Conservation (phyloP, 2,329 filamentous ascomycete species). For the Fusarium sterilihyphosum region DNA sequence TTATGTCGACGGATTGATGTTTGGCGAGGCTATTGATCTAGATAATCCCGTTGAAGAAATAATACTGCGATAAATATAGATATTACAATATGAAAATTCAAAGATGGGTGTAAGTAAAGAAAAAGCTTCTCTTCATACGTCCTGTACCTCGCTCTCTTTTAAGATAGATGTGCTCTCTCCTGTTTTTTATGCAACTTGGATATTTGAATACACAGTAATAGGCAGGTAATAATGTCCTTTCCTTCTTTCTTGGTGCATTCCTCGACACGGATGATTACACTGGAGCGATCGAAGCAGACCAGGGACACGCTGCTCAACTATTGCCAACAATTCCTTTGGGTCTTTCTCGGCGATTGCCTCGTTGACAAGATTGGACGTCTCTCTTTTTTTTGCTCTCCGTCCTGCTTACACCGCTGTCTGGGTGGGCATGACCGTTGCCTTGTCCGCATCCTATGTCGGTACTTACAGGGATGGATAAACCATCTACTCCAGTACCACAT, state of each 20-base stretch:
- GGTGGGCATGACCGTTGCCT: not conserved
- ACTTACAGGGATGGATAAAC: not conserved
- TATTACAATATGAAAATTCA: rapidly evolving
- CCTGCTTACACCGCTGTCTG: not conserved
- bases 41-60: not conserved
- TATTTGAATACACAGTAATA: not conserved
- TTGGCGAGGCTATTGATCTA: not conserved
- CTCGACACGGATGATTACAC: not conserved
- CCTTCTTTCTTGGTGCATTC: not conserved
- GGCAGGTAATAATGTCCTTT: not conserved
- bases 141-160: not conserved
- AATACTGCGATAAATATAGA: not conserved
- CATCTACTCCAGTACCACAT: not conserved
- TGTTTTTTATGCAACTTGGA: not conserved
- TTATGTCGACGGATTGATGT: not conserved
- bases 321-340: not conserved
- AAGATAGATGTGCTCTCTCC: not conserved
- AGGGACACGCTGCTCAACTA: not conserved
- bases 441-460: not conserved
- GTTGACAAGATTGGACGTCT: not conserved
- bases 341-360: not conserved
- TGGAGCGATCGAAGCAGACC: not conserved
- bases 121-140: not conserved
- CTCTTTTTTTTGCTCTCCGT: not conserved
- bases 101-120: too few relatives aligned